Percentiles rank a stretch among this genome's conserved stretches.
Evolutionary conservation across 495 filamentous ascomycete genomes (phyloP).

Genomic region (Platismatia glauca): DNA sequence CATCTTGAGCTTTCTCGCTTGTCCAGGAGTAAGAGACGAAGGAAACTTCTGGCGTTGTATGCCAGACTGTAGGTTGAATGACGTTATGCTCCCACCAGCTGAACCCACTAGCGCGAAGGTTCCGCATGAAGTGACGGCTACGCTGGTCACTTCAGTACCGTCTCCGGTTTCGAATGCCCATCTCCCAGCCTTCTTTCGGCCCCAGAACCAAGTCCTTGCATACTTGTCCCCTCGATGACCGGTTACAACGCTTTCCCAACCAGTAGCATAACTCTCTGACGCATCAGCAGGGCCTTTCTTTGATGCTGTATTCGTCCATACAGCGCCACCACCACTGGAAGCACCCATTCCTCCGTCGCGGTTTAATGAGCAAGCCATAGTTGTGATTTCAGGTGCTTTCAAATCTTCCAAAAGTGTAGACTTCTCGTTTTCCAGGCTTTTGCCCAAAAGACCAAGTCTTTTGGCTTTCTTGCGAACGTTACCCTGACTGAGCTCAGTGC

Average conservation of each 20-base stretch:
- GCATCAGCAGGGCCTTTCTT: slow-evolving; percentile 45
- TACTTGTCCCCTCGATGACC: slow-evolving; percentile 80
- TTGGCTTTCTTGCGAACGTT: slow-evolving; percentile 72
- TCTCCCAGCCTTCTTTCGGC: slow-evolving; percentile 78
- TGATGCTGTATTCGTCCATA: slow-evolving; percentile 64
- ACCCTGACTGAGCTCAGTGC: slow-evolving; percentile 86
- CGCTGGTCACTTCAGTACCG: slow-evolving; percentile 70
- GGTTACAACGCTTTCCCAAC: slow-evolving; percentile 95
- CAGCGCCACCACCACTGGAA: slow-evolving; percentile 53
- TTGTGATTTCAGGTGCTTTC: slow-evolving; percentile 83
- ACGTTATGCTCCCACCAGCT: slow-evolving; percentile 68
- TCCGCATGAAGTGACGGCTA: slow-evolving; percentile 82
- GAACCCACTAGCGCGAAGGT: slow-evolving; percentile 92
- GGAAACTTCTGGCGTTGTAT: slow-evolving; percentile 78
- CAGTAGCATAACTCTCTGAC: slow-evolving; percentile 59
- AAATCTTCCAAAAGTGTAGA: slow-evolving; percentile 59
- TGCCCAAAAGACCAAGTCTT: slow-evolving; percentile 58
- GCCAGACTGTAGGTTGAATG: slow-evolving; percentile 96
- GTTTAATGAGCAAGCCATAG: slow-evolving; percentile 81
- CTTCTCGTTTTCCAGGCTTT: slow-evolving; percentile 30
- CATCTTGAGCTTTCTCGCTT: slow-evolving; percentile 52
- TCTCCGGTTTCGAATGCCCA: slow-evolving; percentile 90
- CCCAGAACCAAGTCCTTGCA: slow-evolving; percentile 97
- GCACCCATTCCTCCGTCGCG: slow-evolving; percentile 87
- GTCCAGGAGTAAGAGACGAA: slow-evolving; percentile 52